These are phyloP conservation scores for Podospora sp. DNA, from an alignment of 495 filamentous ascomycete species.

Conservation along the genomic window DNA sequence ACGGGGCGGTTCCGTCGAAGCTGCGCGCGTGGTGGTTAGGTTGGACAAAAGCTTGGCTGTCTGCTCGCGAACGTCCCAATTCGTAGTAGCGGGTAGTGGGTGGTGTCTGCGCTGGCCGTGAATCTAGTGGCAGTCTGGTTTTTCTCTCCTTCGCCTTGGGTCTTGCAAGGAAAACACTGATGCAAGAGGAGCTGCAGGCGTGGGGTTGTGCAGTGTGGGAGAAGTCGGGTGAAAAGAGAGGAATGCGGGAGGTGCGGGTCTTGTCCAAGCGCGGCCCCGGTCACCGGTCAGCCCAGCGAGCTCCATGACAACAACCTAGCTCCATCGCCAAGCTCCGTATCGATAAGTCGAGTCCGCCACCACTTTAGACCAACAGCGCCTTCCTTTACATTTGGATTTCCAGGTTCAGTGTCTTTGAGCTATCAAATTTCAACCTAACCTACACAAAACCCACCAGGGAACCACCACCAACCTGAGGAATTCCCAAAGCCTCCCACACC, in stretches of 20 bases:
- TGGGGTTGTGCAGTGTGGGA: slow-evolving; percentile 38
- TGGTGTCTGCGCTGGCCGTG: slow-evolving; percentile 38
- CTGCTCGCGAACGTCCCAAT: neutral
- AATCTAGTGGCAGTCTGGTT: slow-evolving; percentile 22
- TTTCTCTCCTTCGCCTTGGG: slow-evolving; percentile 26
- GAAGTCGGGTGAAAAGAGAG: slow-evolving; percentile 35
- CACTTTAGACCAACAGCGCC: neutral
- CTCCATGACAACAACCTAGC: slow-evolving; percentile 32
- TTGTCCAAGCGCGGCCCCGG: slow-evolving; percentile 20
- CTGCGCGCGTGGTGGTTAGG: neutral
- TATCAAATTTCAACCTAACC: too few species aligned
- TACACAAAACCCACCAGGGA: too few species aligned
- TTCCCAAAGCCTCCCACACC: neutral
- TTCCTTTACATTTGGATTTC: neutral
- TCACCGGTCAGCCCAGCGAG: slow-evolving; percentile 10
- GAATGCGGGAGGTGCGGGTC: slow-evolving; percentile 40
- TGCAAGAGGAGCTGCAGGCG: slow-evolving; percentile 41
- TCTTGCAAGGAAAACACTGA: slow-evolving; percentile 39
- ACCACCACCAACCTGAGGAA: neutral
- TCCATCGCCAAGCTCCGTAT: slow-evolving; percentile 31
- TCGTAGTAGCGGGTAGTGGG: slow-evolving; percentile 8
- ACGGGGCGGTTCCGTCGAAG: slow-evolving; percentile 13
- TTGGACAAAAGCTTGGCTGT: slow-evolving; percentile 13
- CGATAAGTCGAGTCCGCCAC: slow-evolving; percentile 13
- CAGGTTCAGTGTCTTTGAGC: neutral